A percentile compares a stretch with the other conserved stretches of the same genome.
These are phyloP conservation scores for Candida caryicola DNA, from an alignment of 805 yeast genomes.

Conservation along the genomic window DNA sequence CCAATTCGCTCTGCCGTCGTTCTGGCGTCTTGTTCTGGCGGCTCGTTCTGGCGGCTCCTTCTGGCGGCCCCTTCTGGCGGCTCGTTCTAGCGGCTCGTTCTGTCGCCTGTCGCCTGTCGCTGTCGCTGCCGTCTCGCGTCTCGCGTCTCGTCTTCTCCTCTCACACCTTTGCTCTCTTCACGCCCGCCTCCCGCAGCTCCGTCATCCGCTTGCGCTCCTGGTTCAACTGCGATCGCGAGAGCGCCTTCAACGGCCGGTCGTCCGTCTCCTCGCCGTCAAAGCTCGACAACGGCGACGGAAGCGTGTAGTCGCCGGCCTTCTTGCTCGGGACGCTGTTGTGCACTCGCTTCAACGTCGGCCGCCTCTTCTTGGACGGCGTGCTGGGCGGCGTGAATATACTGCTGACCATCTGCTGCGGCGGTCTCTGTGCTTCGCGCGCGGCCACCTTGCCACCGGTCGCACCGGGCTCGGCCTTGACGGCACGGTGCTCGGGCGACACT, in stretches of 20 bases:
- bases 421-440: conserved; percentile 1
- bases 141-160: not conserved
- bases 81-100: too few species aligned
- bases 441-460: too few species aligned
- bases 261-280: conserved; percentile 18
- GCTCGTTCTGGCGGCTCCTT: too few species aligned
- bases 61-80: too few species aligned
- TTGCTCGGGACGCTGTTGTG: conserved; percentile 10
- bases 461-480: not conserved
- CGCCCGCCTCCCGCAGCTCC: conserved; percentile 5
- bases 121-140: too few species aligned
- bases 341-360: conserved; percentile 21
- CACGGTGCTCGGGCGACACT: conserved; percentile 1
- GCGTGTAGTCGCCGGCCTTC: conserved; percentile 12
- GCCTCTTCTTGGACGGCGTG: conserved; percentile 29
- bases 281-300: conserved; percentile 37
- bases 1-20: too few species aligned
- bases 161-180: conserved; percentile 3
- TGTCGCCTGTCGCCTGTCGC: too few species aligned
- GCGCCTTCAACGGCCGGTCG: conserved; percentile 1
- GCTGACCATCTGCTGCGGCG: conserved; percentile 2
- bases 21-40: too few species aligned
- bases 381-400: conserved; percentile 31
- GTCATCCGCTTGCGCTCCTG: conserved; percentile 4
- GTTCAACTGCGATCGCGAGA: conserved; percentile 2